These are phyloP conservation scores for Oenanthe sinensis DNA, from an alignment of 129 eudicot genomes.

Conservation along the genomic window DNA sequence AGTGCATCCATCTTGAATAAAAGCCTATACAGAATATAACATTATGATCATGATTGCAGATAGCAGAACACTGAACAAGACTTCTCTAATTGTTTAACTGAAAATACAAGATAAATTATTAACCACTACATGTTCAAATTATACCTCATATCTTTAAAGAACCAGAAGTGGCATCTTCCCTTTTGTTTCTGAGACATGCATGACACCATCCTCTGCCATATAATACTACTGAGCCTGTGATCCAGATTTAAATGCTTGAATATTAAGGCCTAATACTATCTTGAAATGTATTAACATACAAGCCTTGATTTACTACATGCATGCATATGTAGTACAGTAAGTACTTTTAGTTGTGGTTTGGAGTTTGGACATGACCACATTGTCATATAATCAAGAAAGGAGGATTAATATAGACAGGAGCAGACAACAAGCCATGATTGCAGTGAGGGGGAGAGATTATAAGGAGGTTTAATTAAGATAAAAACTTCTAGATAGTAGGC, in stretches of 20 bases:
- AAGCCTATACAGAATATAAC: conserved; percentile 22
- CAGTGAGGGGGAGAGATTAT: too few relatives aligned
- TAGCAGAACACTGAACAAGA: background rate
- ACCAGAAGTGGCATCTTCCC: conserved; percentile 48
- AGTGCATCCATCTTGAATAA: conserved; percentile 72
- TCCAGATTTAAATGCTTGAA: background rate
- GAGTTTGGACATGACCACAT: too few relatives aligned
- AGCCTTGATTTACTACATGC: too few relatives aligned
- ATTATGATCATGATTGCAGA: background rate
- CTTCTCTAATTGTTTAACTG: background rate
- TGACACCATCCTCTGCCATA: conserved; percentile 46
- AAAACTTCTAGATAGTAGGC: too few relatives aligned
- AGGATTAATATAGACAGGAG: too few relatives aligned
- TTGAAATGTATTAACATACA: too few relatives aligned
- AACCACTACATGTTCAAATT: background rate
- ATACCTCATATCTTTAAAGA: conserved; percentile 67
- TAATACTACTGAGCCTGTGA: conserved; percentile 2
- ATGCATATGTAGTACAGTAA: too few relatives aligned
- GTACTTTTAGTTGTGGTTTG: too few relatives aligned
- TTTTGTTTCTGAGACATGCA: conserved; percentile 17
- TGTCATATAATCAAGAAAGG: too few relatives aligned
- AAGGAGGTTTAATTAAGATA: too few relatives aligned
- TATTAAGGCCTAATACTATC: background rate
- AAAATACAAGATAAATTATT: background rate
- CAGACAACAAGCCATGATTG: too few relatives aligned